Evolutionary conservation across 805 yeast genomes (phyloP).

Genomic region (Metschnikowia matae): DNA sequence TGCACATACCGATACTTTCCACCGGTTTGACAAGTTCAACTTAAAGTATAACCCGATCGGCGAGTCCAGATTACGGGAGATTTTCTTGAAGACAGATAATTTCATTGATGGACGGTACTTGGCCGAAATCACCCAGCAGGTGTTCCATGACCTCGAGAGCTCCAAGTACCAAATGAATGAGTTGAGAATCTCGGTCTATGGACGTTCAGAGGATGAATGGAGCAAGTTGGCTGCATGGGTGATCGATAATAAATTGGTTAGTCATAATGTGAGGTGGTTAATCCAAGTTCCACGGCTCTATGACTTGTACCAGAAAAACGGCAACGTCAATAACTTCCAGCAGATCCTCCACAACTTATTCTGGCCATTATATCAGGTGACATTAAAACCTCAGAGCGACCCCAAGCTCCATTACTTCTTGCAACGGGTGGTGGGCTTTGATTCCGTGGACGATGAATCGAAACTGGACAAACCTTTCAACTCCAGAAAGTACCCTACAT

Average conservation of each 20-base stretch:
- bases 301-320: conserved; percentile 78
- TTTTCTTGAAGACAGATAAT: conserved; percentile 92
- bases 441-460: conserved; percentile 97
- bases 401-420: conserved; percentile 89
- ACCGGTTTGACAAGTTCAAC: conserved; percentile 95
- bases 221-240: conserved; percentile 94
- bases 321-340: conserved; percentile 64
- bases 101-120: conserved; percentile 82
- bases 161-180: conserved; percentile 98
- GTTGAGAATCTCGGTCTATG: conserved; percentile 91
- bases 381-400: conserved; percentile 75
- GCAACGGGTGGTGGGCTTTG: conserved; percentile 95
- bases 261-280: conserved; percentile 96
- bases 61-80: conserved; percentile 94
- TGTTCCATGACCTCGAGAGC: conserved; percentile 87
- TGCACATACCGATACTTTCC: conserved; percentile 97
- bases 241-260: conserved; percentile 82
- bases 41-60: conserved; percentile 97
- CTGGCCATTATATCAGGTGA: conserved; percentile 85
- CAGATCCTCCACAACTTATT: conserved; percentile 78
- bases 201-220: conserved; percentile 90
- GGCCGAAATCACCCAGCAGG: conserved; percentile 93
- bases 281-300: conserved; percentile 92
- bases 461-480: conserved; percentile 81
- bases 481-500: conserved; percentile 73